A percentile compares a stretch with the other conserved stretches of the same genome.
phyloP scores from a whole-genome alignment of 345 rosid species.

The Corchorus olitorius region DNA sequence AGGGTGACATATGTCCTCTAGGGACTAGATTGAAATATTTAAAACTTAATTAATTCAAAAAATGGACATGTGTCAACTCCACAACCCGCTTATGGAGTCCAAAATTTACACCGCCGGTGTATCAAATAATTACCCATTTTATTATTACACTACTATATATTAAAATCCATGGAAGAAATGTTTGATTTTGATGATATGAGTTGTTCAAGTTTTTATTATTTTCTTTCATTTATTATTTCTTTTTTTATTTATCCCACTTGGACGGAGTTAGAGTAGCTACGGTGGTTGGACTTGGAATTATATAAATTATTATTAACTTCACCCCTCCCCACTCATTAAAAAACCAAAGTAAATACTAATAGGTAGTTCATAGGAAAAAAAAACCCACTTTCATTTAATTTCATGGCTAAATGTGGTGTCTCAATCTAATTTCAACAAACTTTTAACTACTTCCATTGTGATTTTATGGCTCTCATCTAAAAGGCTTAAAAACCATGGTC shows the following conservation, averaged over 20 bases:
- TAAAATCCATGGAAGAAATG: neutral
- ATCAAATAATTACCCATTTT: too few relatives aligned
- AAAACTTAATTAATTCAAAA: too few relatives aligned
- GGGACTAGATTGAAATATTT: too few relatives aligned
- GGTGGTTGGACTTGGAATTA: too few relatives aligned
- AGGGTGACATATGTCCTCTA: too few relatives aligned
- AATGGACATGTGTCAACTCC: too few relatives aligned
- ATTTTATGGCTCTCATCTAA: slow-evolving; percentile 4
- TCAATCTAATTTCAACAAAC: slow-evolving; percentile 21
- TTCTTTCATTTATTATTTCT: neutral
- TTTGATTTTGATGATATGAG: neutral
- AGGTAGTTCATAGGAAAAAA: too few relatives aligned
- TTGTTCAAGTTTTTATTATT: neutral
- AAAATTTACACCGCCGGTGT: too few relatives aligned
- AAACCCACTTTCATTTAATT: neutral
- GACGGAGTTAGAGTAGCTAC: neutral
- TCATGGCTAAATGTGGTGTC: neutral
- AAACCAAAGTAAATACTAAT: neutral
- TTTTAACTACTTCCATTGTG: neutral
- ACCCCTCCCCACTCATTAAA: neutral
- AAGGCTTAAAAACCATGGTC: slow-evolving; percentile 7
- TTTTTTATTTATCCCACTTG: neutral
- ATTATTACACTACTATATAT: too few relatives aligned
- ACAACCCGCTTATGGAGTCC: too few relatives aligned
- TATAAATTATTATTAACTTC: neutral